A percentile compares a stretch with the other conserved stretches of the same genome.
Evolutionary conservation across 306 rosid species (phyloP).

Genomic region (Ormosia semicastrata): DNA sequence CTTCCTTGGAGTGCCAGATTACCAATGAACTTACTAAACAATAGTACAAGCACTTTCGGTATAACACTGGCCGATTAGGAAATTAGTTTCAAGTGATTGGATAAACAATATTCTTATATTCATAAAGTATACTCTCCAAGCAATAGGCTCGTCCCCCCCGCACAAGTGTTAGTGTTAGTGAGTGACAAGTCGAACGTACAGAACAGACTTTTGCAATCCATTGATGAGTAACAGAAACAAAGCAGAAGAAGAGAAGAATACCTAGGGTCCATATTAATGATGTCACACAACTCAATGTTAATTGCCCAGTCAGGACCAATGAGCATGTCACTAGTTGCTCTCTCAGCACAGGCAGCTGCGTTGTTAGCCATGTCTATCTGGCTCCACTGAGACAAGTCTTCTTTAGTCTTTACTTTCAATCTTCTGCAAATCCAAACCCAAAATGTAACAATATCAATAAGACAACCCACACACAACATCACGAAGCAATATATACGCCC

Average conservation of each 20-base stretch:
- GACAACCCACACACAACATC: slow-evolving; percentile 3
- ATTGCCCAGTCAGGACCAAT: slow-evolving; percentile 97
- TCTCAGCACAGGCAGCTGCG: slow-evolving; percentile 86
- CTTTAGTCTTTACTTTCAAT: slow-evolving; percentile 15
- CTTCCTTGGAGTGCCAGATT: not conserved
- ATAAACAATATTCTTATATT: not conserved
- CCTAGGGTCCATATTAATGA: slow-evolving; percentile 86
- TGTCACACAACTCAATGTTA: slow-evolving; percentile 90
- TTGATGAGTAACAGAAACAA: not conserved
- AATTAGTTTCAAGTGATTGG: not conserved
- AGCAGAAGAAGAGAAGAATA: slow-evolving; percentile 29
- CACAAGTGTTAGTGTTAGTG: not conserved
- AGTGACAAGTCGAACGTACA: not conserved
- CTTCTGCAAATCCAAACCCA: slow-evolving; percentile 23
- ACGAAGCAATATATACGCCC: not conserved
- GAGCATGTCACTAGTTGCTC: slow-evolving; percentile 95
- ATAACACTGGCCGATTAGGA: not conserved
- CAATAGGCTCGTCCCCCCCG: not conserved
- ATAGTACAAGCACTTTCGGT: not conserved
- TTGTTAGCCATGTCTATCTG: slow-evolving; percentile 61
- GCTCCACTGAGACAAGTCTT: not conserved
- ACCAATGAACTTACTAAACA: not conserved
- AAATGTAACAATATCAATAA: slow-evolving; percentile 1
- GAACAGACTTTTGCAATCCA: not conserved
- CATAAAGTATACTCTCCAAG: not conserved